Evolutionary conservation across 176 grass and related monocot species (phyloP), one percentile per base, ranked within the genome.

Genomic region (Pontederia crassipes): DNA sequence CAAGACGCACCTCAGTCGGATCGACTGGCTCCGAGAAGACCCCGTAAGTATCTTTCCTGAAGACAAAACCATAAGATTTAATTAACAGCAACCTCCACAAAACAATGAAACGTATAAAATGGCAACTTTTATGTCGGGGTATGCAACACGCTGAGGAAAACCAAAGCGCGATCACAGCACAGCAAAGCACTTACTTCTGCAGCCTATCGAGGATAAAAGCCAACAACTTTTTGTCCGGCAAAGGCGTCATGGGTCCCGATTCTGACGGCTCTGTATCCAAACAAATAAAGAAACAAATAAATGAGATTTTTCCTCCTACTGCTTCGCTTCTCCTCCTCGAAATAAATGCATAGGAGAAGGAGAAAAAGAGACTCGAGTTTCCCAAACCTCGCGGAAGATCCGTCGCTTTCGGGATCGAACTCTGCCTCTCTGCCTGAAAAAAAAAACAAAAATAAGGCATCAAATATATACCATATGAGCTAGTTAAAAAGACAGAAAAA

Each of bases 191-290:
- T 83, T 75, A 98, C 93, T 98, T 98, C 94, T 98, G 81, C 71
- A 98, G 79, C 72, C 81, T 93, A 55, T 93, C 94, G 47, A 98
- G 82, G 76, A 93, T 79, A 79, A 92, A 85, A 76, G 81, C n/a
- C 77, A 98, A 69, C 80, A 98, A 83, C 81, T 98, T 98, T 83
- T 86, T 98, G 84, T 98, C 85, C 15, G 88, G 94, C 84, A 98
- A 68, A 77, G 88, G 85, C 53, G 88, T 98, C 32, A 81, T 93
- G 88, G 94, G 84, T 46, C 94, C 93, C 40, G 84, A 80, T 78
- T 91, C 84, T 86, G 81, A 86, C 62, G 56, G 79, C 62, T 81
- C 79, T 80, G 76, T 69, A 55, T 77, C 53, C 56, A 75, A 67
- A 62, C 7, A 46, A 65, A 77, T 68, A 73, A 61, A 72, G 63